Evolutionary conservation across 1,284 basidiomycete genomes (phyloP).

Genomic region (Ceratobasidium sp.): DNA sequence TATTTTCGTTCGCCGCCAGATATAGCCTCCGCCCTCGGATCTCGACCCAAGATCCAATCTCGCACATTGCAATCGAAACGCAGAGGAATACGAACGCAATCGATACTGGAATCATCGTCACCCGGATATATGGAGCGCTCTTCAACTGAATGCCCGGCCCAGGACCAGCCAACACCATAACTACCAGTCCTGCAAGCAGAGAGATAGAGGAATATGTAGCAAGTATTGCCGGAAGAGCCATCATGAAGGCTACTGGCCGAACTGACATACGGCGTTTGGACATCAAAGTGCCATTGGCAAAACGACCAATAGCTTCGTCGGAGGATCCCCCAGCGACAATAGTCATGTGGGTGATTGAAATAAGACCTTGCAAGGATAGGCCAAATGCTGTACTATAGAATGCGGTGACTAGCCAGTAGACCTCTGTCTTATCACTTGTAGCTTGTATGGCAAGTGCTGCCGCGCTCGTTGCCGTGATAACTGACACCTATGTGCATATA

Average conservation of each 20-base stretch:
- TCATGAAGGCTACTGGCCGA: slow-evolving; percentile 2
- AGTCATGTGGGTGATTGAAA: not conserved
- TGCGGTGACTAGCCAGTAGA: slow-evolving; percentile 25
- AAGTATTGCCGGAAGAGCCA: slow-evolving; percentile 22
- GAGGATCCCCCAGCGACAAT: slow-evolving; percentile 26
- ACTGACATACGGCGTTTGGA: not conserved
- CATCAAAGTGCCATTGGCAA: not conserved
- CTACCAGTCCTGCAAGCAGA: slow-evolving; percentile 11
- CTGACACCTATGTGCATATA: not conserved
- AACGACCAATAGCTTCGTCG: slow-evolving; percentile 13
- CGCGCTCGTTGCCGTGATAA: slow-evolving; percentile 20
- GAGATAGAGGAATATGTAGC: slow-evolving; percentile 17
- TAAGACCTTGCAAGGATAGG: slow-evolving; percentile 12
- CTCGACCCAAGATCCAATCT: slow-evolving; percentile 10
- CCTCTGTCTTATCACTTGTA: not conserved
- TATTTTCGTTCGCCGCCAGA: not conserved
- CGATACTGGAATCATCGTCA: slow-evolving; percentile 8
- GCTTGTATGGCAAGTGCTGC: slow-evolving; percentile 13
- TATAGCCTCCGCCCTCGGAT: not conserved
- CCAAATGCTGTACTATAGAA: slow-evolving; percentile 27
- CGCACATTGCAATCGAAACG: not conserved
- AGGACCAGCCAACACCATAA: slow-evolving; percentile 6
- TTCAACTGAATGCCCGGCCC: not conserved
- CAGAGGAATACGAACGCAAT: slow-evolving; percentile 1
- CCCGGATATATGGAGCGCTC: not conserved